Evolutionary conservation across 345 rosid species (phyloP), one percentile per base, ranked within the genome.

Genomic region (Bruguiera parviflora): DNA sequence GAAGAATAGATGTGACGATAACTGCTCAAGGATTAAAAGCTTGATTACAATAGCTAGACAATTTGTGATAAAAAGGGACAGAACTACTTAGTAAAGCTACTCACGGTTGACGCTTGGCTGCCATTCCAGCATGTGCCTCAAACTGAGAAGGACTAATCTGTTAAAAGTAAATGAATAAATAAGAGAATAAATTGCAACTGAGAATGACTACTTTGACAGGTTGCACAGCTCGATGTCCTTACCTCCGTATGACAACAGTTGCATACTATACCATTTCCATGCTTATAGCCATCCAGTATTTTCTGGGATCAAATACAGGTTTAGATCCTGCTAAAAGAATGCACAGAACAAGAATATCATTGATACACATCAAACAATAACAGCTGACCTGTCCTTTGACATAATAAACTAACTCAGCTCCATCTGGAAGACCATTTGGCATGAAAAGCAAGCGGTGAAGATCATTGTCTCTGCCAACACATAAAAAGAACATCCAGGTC

Each of bases 111-210:
- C 98, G 90, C 78, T 98, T 92, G 65, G 84, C 96, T 75, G 99
- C 91, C 99, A 92, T 92, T 81, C 99, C 99, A 85, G 98, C 98
- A 85, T 96, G 99, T 25, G 99, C 87, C 83, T 96, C 99, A 76
- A 96, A 96, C 71, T 96, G 99, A 2, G 99, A 96, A 69, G 99
- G 99, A 70, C 99, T 96, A 63, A 96, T 79, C 99, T 96, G 90
- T 80, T 71, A 65, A 39, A 19, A 24, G 29, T 29, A 60, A 75
- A 65, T 15, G 9, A 37, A 53, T 6, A 31, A 19, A 56, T 22
- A 68, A 59, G 51, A 39, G 69, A 33, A 43, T 32, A 61, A 46
- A 49, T 24, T 52, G 31, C 28, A 33, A 35, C 61, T 20, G 25
- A 56, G 59, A 6, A 61, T 39, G 52, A 24, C 33, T 55, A 67